A percentile compares a stretch with the other conserved stretches of the same genome.
These are phyloP conservation scores for Hemisphaericaspora subhashii DNA, from an alignment of 1,139 yeast genomes.

Conservation along the genomic window DNA sequence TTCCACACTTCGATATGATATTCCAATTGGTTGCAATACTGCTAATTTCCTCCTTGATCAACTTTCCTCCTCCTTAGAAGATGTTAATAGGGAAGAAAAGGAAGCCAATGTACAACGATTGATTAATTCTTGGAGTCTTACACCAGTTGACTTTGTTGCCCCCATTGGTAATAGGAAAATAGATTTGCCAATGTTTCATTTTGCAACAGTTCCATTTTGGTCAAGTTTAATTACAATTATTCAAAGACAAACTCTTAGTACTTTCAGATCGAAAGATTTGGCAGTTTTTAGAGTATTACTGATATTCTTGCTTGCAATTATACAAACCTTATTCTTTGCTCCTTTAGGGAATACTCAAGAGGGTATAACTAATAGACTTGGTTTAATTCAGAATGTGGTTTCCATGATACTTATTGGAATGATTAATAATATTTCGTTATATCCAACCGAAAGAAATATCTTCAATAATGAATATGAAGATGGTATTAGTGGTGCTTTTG, in stretches of 20 bases:
- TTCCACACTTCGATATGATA: constrained; percentile 42
- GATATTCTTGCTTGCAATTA: constrained; percentile 58
- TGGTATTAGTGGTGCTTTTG: constrained; percentile 58
- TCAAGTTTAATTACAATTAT: constrained; percentile 22
- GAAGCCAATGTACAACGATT: constrained; percentile 16
- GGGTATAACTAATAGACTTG: constrained; percentile 64
- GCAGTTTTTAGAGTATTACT: constrained; percentile 61
- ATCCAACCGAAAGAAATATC: constrained; percentile 65
- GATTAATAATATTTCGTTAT: constrained; percentile 66
- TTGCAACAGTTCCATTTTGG: constrained; percentile 15
- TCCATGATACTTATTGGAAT: constrained; percentile 72
- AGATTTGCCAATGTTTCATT: constrained; percentile 16
- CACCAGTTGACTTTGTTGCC: constrained; percentile 23
- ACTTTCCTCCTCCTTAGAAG: constrained; percentile 49
- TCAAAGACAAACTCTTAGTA: constrained; percentile 34
- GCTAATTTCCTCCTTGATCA: constrained; percentile 74
- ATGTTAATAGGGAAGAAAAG: constrained; percentile 18
- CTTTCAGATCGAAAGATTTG: constrained; percentile 58
- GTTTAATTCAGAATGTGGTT: constrained; percentile 65
- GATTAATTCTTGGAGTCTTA: constrained; percentile 25
- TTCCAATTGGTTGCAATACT: constrained; percentile 59
- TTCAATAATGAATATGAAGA: constrained; percentile 74
- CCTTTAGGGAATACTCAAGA: constrained; percentile 60
- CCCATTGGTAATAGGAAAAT: constrained; percentile 5
- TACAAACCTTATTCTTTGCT: constrained; percentile 65